Base-by-base conservation (phyloP, 331 rosid genomes). In the Malus hybrid region DNA sequence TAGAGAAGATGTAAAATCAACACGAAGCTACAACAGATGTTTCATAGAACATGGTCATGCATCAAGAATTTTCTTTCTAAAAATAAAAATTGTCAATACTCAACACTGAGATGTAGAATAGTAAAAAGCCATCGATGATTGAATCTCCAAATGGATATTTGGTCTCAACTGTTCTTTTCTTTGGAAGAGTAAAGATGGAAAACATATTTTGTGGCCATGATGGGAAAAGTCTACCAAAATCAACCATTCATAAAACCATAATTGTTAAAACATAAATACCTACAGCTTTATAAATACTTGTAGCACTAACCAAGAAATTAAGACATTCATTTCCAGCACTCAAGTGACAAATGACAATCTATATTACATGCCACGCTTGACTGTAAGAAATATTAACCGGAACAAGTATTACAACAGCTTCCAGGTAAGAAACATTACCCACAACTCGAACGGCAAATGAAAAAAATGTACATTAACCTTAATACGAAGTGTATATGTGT, bases 281-380 rank as follows among this genome's bases (percentile, higher is more conserved):
- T 32, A 71, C 46, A 56, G 22, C 33, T 32, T 55, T 56, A 32
- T 31, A 32, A 31, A 32, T 64, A 56, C 15, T 56, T 56, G 52
- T 55, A 55, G 52, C 50, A 52, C 29, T 50, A 70, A 70, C 32
- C 75, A 55, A 55, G 7, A 32, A 34, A 29, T 71, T 55, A 32
- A 54, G n/a, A 71, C 20, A 71, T 15, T n/a, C 75, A 71, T 32
- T 71, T 71, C 65, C 20, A 32, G 75, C 75, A 55, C 10, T 2
- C 3, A 33, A 57, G 9, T 31, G n/a, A 55, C 20, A 32, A 32
- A 33, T 74, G 48, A 19, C 44, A 61, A 29, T 42, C 28, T 46
- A 42, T 15, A 39, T 62, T 29, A 63, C n/a, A 63, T 63, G 18
- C 9, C 22, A 73, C 16, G 8, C 61, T 18, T 29, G 44, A 34